Evolutionary conservation across 1,139 yeast genomes (phyloP), one percentile per base, ranked within the genome.

Genomic region (Debaryomyces sp.): DNA sequence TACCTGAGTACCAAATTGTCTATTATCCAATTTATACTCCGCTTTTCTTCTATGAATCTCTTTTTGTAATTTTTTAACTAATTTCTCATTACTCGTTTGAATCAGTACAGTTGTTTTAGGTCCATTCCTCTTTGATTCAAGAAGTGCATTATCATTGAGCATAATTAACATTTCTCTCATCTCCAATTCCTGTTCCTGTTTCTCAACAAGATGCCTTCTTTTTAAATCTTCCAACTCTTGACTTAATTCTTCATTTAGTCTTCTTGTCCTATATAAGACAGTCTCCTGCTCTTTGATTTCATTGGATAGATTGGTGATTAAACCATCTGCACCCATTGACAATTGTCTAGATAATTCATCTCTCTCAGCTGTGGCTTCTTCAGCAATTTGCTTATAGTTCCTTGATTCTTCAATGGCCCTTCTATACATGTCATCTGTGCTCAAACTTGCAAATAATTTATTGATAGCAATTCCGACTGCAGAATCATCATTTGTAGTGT

Each of bases 381-480:
- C 96, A 0, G 89, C 88, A 38, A 79, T 75, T 57, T 82, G 84
- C 42, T 81, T 81, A 40, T 86, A 70, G 26, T 80, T 84, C 54
- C 85, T 84, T 15, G 87, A 85, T 55, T 92, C 97, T 41, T 79
- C 68, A 47, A 87, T 73, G 0, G 97, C 96, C 50, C 86, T 78
- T 47, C 88, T 76, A 18, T 96, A 97, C 66, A 87, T 88, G 52
- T 91, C 97, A 66, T 94, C 99, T 0, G 97, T 89, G 57, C 86
- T 86, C 66, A 92, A 78, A n/a, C 91, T 80, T 46, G 90, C 84
- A 52, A 84, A 78, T 48, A 94, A 75, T 53, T 87, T 77, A 60
- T 90, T 95, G 36, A 94, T 88, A 1, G 96, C 92, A 55, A 90
- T 84, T 45, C 89, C 90, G 59, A 91, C 79, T 5, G 91, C 89